phyloP scores from a whole-genome alignment of 139 green algal species.

The Microglena sp. region DNA sequence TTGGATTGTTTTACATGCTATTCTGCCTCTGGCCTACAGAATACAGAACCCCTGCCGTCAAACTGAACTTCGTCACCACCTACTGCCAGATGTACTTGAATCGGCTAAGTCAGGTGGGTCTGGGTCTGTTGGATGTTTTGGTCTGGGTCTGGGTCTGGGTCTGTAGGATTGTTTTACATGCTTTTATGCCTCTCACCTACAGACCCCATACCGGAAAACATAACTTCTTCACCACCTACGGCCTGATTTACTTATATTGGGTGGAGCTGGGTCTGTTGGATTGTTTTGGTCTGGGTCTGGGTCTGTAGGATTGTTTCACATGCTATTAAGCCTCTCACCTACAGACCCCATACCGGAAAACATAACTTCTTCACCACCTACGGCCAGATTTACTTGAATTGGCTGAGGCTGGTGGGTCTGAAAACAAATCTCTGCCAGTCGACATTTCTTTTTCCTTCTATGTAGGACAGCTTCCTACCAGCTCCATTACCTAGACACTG shows the following conservation, averaged over 20 bases:
- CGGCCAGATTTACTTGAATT: constrained; percentile 16
- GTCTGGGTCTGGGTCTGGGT: background rate
- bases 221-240: constrained; percentile 48
- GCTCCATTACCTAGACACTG: no score
- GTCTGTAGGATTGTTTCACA: no score
- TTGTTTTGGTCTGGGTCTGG: background rate
- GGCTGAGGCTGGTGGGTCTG: background rate
- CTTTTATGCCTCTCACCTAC: no score
- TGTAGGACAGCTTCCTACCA: no score
- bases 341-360: background rate
- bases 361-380: constrained; percentile 47
- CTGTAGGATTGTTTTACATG: no score
- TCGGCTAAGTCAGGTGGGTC: constrained; percentile 1
- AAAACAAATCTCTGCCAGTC: no score
- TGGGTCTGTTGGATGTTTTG: background rate
- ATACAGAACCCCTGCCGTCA: background rate
- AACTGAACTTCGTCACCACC: constrained; percentile 42
- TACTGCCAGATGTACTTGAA: constrained; percentile 22
- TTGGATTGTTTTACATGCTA: no score
- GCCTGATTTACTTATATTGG: constrained; percentile 16
- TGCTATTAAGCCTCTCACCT: no score
- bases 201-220: background rate
- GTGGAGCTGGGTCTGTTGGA: background rate
- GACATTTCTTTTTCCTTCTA: no score
- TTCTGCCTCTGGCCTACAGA: no score